Conservation (phyloP, 2,329 filamentous ascomycete species). For the Davidsoniella eucalypti region DNA sequence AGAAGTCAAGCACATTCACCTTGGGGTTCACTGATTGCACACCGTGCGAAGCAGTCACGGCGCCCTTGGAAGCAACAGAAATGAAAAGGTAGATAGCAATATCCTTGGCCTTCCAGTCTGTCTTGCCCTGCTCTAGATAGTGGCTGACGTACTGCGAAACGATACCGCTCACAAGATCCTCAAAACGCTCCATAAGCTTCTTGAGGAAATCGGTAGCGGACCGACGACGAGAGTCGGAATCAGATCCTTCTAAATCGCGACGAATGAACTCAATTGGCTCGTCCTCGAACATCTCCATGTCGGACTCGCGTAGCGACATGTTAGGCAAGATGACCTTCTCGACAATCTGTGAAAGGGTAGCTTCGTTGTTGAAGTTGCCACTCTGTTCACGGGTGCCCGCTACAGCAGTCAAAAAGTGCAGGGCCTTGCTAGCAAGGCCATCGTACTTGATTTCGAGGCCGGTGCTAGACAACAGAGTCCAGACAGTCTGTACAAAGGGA, state of each 20-base stretch:
- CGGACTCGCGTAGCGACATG: conserved; percentile 76
- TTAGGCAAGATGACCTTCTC: conserved; percentile 95
- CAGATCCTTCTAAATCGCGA: conserved; percentile 85
- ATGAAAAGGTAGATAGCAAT: conserved; percentile 96
- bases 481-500: conserved; percentile 77
- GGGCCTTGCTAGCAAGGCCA: conserved; percentile 78
- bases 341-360: conserved; percentile 68
- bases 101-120: conserved; percentile 94
- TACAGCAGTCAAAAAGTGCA: conserved; percentile 87
- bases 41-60: conserved; percentile 72
- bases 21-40: conserved; percentile 79
- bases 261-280: conserved; percentile 98
- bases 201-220: conserved; percentile 90
- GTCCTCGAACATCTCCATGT: conserved; percentile 92
- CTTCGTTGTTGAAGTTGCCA: conserved; percentile 67
- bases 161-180: conserved; percentile 68
- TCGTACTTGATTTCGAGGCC: conserved; percentile 87
- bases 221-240: conserved; percentile 80
- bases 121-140: conserved; percentile 64
- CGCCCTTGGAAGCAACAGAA: conserved; percentile 82
- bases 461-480: conserved; percentile 76
- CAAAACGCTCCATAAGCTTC: conserved; percentile 77
- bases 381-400: conserved; percentile 65
- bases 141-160: conserved; percentile 75
- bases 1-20: conserved; percentile 85